These are phyloP conservation scores for Jaminaea rosea DNA, from an alignment of 1,284 basidiomycete genomes.

Conservation along the genomic window DNA sequence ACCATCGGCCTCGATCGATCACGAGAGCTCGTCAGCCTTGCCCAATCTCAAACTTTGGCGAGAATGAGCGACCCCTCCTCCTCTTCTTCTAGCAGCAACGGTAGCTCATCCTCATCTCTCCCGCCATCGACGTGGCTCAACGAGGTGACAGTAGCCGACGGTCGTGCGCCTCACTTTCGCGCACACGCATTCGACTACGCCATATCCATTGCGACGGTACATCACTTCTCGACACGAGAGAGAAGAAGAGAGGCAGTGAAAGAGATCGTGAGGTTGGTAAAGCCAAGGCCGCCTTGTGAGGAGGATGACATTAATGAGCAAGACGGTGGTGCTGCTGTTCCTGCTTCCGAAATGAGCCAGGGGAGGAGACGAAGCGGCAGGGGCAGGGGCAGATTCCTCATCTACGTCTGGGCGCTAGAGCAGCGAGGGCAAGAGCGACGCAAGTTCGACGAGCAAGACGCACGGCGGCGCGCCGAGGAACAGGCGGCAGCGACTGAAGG, in stretches of 20 bases:
- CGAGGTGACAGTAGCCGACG: constrained; percentile 42
- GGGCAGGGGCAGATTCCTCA: constrained; percentile 61
- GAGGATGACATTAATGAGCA: neutral
- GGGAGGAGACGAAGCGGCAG: neutral
- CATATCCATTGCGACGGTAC: constrained; percentile 44
- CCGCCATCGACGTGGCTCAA: constrained; percentile 9
- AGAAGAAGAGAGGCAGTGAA: constrained; percentile 27
- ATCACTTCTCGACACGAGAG: constrained; percentile 40
- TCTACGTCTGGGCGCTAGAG: constrained; percentile 98
- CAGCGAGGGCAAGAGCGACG: constrained; percentile 57
- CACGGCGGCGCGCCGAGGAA: constrained; percentile 1
- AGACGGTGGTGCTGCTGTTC: too few relatives aligned
- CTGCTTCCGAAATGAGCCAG: too few relatives aligned
- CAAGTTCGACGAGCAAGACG: constrained; percentile 23
- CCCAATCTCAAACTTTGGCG: constrained; percentile 2
- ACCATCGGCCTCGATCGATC: constrained; percentile 58
- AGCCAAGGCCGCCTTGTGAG: constrained; percentile 8
- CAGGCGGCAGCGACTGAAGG: constrained; percentile 1
- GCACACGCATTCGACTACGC: constrained; percentile 34
- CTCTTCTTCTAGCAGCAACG: too few relatives aligned
- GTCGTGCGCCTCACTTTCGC: constrained; percentile 26
- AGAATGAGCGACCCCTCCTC: neutral
- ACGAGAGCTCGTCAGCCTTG: constrained; percentile 53
- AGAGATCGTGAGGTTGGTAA: constrained; percentile 31
- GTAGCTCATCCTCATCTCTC: too few relatives aligned